Evolutionary conservation across 306 rosid genomes (phyloP).

Genomic region (Pachyrhizus erosus): DNA sequence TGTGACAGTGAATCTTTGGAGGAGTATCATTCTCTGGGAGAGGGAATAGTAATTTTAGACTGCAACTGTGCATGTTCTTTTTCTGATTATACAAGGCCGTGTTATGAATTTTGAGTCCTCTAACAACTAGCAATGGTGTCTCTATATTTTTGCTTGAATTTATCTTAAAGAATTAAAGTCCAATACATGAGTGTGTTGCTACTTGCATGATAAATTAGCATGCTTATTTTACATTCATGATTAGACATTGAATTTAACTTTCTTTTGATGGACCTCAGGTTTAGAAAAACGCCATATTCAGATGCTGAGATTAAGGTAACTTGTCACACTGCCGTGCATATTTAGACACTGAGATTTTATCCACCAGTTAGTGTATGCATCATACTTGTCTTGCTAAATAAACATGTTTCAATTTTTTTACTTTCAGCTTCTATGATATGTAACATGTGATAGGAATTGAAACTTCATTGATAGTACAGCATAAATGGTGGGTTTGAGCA

Average conservation of each 20-base stretch:
- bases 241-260: constrained; percentile 2
- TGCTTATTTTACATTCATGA: constrained; percentile 37
- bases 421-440: neutral
- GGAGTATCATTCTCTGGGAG: neutral
- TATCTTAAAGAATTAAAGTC: constrained; percentile 22
- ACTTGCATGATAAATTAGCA: constrained; percentile 6
- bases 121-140: neutral
- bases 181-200: neutral
- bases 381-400: constrained; percentile 12
- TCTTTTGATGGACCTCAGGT: constrained; percentile 61
- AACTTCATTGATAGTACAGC: neutral
- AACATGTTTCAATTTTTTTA: neutral
- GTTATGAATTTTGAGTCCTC: neutral
- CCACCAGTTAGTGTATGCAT: constrained; percentile 28
- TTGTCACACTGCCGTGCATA: constrained; percentile 8
- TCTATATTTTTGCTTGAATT: constrained; percentile 9
- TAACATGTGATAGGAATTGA: constrained; percentile 24
- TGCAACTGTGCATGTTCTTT: neutral
- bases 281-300: constrained; percentile 77
- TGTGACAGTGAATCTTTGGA: neutral
- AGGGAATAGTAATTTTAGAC: neutral
- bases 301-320: constrained; percentile 93
- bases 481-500: constrained; percentile 17
- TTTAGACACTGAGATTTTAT: constrained; percentile 35
- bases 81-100: neutral